phyloP scores from a whole-genome alignment of 2,329 filamentous ascomycete genomes.

The Trichoderma atrobrunneum region DNA sequence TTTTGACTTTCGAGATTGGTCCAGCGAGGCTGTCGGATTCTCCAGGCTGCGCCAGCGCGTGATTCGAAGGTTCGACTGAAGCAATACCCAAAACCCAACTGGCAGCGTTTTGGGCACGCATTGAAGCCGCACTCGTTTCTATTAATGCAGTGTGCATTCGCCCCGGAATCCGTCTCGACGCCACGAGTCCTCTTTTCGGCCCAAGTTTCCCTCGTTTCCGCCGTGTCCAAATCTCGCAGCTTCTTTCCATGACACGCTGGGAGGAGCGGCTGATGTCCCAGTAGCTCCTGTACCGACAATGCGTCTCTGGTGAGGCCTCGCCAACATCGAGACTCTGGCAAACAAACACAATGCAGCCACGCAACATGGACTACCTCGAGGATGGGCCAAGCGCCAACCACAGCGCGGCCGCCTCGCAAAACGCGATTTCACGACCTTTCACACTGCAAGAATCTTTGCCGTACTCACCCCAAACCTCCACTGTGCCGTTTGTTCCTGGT shows the following conservation, averaged over 20 bases:
- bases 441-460: slow-evolving; percentile 73
- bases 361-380: slow-evolving; percentile 31
- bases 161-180: neutral
- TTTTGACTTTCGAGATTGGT: slow-evolving; percentile 9
- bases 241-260: slow-evolving; percentile 15
- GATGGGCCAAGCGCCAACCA: slow-evolving; percentile 35
- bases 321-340: slow-evolving; percentile 31
- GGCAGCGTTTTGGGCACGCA: slow-evolving; percentile 12
- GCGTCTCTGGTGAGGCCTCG: slow-evolving; percentile 30
- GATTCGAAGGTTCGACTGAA: slow-evolving; percentile 12
- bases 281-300: slow-evolving; percentile 28
- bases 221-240: neutral
- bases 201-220: neutral
- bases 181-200: neutral
- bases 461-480: slow-evolving; percentile 78
- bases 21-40: slow-evolving; percentile 23
- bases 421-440: slow-evolving; percentile 46
- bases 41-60: slow-evolving; percentile 19
- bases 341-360: slow-evolving; percentile 28
- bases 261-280: neutral
- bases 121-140: slow-evolving; percentile 1
- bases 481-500: slow-evolving; percentile 77
- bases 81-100: slow-evolving; percentile 13
- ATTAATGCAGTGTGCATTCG: neutral
- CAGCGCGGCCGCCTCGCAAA: slow-evolving; percentile 26